Conservation (phyloP, 345 rosid genomes). For the Arabis hirsuta region DNA sequence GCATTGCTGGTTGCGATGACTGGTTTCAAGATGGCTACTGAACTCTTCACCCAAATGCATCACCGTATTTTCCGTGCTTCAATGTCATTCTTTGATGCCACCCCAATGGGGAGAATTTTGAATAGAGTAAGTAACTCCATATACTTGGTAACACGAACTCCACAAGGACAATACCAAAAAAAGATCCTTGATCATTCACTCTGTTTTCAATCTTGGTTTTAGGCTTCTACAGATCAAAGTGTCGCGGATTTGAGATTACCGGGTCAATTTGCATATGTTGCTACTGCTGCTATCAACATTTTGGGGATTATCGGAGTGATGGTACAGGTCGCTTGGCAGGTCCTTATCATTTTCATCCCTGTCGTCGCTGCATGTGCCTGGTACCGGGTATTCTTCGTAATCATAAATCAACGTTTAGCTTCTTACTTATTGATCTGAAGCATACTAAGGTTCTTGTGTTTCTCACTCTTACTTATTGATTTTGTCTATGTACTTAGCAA, state of each 20-base stretch:
- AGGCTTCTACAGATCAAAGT: constrained; percentile 94
- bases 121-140: constrained; percentile 55
- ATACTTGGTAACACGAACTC: background rate
- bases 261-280: constrained; percentile 47
- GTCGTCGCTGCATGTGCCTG: constrained; percentile 57
- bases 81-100: constrained; percentile 79
- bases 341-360: constrained; percentile 71
- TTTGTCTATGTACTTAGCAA: constrained; percentile 51
- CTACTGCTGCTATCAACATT: constrained; percentile 58
- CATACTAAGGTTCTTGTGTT: constrained; percentile 11
- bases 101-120: constrained; percentile 70
- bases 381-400: constrained; percentile 66
- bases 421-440: background rate
- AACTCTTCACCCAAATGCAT: constrained; percentile 71
- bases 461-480: constrained; percentile 26
- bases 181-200: background rate
- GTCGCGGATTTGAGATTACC: constrained; percentile 62
- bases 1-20: constrained; percentile 51
- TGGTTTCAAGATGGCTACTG: constrained; percentile 65
- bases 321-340: constrained; percentile 87
- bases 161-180: background rate
- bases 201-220: constrained; percentile 34
- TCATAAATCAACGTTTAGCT: constrained; percentile 17
- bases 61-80: constrained; percentile 64
- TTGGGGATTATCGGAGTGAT: constrained; percentile 67